Evolutionary conservation across 345 rosid genomes (phyloP).

Genomic region (Corymbia maculata): DNA sequence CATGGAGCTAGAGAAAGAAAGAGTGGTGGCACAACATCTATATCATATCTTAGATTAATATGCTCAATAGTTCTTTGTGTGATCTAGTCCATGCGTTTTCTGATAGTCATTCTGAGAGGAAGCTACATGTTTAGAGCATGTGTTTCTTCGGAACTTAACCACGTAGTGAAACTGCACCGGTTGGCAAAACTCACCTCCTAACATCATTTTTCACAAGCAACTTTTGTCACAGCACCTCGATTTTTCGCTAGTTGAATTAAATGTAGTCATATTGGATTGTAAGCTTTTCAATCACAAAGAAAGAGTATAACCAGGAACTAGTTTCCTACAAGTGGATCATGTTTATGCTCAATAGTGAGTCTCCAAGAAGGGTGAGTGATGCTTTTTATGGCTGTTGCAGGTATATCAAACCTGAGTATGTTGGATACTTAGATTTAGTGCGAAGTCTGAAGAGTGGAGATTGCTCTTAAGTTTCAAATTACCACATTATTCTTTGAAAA

Average conservation of each 20-base stretch:
- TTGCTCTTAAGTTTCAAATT: background rate
- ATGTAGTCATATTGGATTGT: background rate
- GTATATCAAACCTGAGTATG: slow-evolving; percentile 55
- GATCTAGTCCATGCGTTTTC: background rate
- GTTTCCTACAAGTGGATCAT: background rate
- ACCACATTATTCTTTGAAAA: background rate
- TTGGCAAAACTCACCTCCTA: background rate
- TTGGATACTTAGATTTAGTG: slow-evolving; percentile 64
- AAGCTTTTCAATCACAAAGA: background rate
- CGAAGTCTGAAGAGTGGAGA: slow-evolving; percentile 44
- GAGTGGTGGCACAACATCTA: background rate
- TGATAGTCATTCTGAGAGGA: background rate
- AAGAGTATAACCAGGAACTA: background rate
- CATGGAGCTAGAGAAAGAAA: background rate
- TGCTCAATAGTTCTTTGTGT: background rate
- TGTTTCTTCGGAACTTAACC: background rate
- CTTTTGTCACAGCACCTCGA: background rate
- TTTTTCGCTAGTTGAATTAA: background rate
- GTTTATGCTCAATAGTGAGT: background rate
- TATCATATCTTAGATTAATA: background rate
- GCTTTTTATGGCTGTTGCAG: slow-evolving; percentile 20
- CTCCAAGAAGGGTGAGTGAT: background rate
- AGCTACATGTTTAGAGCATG: background rate
- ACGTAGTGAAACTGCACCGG: background rate
- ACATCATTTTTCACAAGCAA: background rate